A percentile compares a stretch with the other conserved stretches of the same genome.
phyloP scores from a whole-genome alignment of 2,329 filamentous ascomycete genomes.

The Periconia macrospinosa region DNA sequence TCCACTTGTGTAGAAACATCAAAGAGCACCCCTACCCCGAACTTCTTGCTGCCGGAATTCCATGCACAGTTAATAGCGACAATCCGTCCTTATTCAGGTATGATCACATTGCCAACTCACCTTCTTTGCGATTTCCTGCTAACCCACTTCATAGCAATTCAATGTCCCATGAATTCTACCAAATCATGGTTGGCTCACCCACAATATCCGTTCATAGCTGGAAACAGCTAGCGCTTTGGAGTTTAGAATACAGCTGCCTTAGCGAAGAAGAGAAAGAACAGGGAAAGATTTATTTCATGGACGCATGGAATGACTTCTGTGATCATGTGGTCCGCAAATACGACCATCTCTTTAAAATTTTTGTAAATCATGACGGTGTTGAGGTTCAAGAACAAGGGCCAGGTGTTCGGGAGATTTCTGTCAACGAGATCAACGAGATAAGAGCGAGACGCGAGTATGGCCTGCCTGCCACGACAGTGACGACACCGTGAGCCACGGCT shows the following conservation, averaged over 20 bases:
- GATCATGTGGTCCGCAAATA: slow-evolving; percentile 51
- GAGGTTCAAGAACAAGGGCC: neutral
- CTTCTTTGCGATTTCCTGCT: slow-evolving; percentile 1
- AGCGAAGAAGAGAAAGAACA: slow-evolving; percentile 40
- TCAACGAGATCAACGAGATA: neutral
- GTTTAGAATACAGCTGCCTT: slow-evolving; percentile 50
- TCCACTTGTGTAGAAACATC: slow-evolving; percentile 68
- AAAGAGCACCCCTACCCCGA: slow-evolving; percentile 69
- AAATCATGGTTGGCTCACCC: slow-evolving; percentile 69
- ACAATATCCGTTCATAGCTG: slow-evolving; percentile 70
- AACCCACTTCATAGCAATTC: slow-evolving; percentile 56
- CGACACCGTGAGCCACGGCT: neutral
- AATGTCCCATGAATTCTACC: slow-evolving; percentile 76
- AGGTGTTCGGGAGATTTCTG: neutral
- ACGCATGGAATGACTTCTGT: slow-evolving; percentile 63
- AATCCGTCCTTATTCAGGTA: slow-evolving; percentile 74
- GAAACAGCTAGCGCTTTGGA: slow-evolving; percentile 62
- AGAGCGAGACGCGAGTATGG: neutral
- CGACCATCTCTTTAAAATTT: slow-evolving; percentile 13
- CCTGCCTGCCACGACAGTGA: neutral
- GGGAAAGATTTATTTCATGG: slow-evolving; percentile 53
- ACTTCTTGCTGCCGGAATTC: slow-evolving; percentile 70
- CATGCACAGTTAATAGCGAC: slow-evolving; percentile 74
- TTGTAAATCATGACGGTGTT: neutral
- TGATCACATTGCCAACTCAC: neutral